Conservation (phyloP, 2,329 filamentous ascomycete species). For the Pseudopyricularia javanii region DNA sequence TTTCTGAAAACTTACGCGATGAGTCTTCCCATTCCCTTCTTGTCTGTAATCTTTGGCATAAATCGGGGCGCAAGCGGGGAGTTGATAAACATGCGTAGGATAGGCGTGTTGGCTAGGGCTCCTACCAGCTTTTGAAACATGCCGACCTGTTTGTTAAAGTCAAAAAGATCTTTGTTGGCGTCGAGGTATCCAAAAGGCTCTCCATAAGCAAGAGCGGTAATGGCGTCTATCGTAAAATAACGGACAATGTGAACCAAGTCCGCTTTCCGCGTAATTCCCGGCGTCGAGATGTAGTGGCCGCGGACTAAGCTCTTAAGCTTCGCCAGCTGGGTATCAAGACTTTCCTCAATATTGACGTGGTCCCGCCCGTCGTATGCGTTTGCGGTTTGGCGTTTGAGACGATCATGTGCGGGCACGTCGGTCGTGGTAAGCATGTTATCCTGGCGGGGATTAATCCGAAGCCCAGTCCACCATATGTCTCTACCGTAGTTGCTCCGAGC, state of each 20-base stretch:
- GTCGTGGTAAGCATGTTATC: conserved; percentile 4
- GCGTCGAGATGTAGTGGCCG: not conserved
- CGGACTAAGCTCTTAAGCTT: not conserved
- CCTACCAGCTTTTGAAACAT: no score
- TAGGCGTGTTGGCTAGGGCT: not conserved
- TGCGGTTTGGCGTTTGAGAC: conserved; percentile 8
- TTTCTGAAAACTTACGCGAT: not conserved
- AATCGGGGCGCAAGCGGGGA: not conserved
- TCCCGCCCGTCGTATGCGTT: not conserved
- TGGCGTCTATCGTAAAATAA: not conserved
- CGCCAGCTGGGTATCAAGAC: not conserved
- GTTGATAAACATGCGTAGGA: not conserved
- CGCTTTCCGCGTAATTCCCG: no score
- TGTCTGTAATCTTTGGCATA: not conserved
- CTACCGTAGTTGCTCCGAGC: conserved; percentile 2
- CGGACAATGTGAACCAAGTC: not conserved
- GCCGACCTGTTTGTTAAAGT: not conserved
- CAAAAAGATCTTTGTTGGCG: not conserved
- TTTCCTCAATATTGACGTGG: not conserved
- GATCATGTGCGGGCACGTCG: conserved; percentile 9
- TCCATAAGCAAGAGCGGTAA: not conserved
- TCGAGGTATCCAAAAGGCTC: not conserved
- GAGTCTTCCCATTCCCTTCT: not conserved
- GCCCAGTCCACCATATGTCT: not conserved
- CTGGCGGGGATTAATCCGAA: conserved; percentile 6